Base-by-base conservation (phyloP, 495 filamentous ascomycete species). In the Hypomontagnella monticulosa region DNA sequence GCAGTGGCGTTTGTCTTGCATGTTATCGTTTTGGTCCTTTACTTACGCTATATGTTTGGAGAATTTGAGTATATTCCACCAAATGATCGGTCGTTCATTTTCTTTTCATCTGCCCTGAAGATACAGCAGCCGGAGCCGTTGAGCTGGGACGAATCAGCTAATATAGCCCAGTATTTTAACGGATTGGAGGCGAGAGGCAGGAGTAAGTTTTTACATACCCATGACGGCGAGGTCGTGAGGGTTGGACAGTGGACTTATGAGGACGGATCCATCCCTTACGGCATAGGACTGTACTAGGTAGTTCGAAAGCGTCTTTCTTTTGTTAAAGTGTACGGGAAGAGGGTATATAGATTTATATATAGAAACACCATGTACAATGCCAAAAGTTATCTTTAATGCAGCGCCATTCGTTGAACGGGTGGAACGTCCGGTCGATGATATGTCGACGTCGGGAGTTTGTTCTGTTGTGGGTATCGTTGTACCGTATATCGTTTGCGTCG, bases 341-440 rank as follows among this genome's bases (percentile, higher is more conserved):
- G 53, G 53, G 48, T 51, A 40, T 53, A 53, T 38, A 40, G 16
- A 10, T 18, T 44, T 14, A 32, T 43, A 55, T 41, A 42, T 47
- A 34, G 41, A 20, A 50, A 42, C 48, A 23, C 15, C 40, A 40
- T 23, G 9, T 34, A 38, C 46, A 32, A 36, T 51, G 16, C 11
- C 38, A 27, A 27, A 27, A 27, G 23, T 3, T 27, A 6, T 27
- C 6, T 27, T 6, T 27, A 27, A 6, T 27, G 23, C 6, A 27
- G 6, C 18, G 16, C 15, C 6, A 11, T 14, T 51, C 23, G 38
- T 11, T 11, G 5, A 57, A 34, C 27, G 14, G 38, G 30, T 42
- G 10, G 15, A 56, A 66, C 55, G 56, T 57, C 44, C 4, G 32
- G 33, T 43, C 40, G 18, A 60, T 56, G 63, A 33, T 54, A 48